These are phyloP conservation scores for Mortierella claussenii DNA, from an alignment of 192 early-diverging fungal genomes.

Conservation along the genomic window DNA sequence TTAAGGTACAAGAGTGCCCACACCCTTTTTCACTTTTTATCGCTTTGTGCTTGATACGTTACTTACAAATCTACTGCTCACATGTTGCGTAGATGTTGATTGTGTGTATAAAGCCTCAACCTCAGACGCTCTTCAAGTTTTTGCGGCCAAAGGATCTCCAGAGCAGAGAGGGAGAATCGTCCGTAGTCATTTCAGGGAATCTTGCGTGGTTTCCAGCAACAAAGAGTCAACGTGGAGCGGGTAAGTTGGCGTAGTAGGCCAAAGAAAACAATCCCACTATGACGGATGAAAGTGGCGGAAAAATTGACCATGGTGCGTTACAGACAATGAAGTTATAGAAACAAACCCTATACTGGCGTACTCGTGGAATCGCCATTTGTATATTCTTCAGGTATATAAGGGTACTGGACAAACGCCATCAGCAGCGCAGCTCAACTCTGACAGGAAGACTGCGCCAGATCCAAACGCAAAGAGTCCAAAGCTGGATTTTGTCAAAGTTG, in stretches of 20 bases:
- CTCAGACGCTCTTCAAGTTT: slow-evolving; percentile 67
- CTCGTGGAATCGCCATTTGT: slow-evolving; percentile 66
- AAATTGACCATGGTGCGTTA: background rate
- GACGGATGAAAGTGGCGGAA: background rate
- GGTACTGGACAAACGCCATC: slow-evolving; percentile 5
- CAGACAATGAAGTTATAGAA: slow-evolving; percentile 37
- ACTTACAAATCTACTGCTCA: background rate
- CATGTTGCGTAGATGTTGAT: slow-evolving; percentile 59
- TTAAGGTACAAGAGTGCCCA: slow-evolving; percentile 65
- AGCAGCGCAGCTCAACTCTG: slow-evolving; percentile 22
- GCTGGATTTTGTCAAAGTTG: slow-evolving; percentile 61
- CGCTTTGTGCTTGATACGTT: too few relatives aligned
- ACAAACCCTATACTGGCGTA: slow-evolving; percentile 66
- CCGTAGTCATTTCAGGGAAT: slow-evolving; percentile 58
- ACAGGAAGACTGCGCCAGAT: slow-evolving; percentile 21
- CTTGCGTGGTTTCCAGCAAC: slow-evolving; percentile 67
- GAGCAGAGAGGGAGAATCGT: slow-evolving; percentile 16
- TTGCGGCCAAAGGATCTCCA: slow-evolving; percentile 58
- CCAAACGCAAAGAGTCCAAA: slow-evolving; percentile 32
- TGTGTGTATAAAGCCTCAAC: slow-evolving; percentile 66
- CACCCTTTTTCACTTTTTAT: too few relatives aligned
- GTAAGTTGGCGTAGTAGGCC: too few relatives aligned
- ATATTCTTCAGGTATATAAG: slow-evolving; percentile 58
- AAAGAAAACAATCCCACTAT: background rate
- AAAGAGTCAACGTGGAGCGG: slow-evolving; percentile 49